Evolutionary conservation across 176 grass and related monocot genomes (phyloP).

Genomic region (Oropetium thomaeum): DNA sequence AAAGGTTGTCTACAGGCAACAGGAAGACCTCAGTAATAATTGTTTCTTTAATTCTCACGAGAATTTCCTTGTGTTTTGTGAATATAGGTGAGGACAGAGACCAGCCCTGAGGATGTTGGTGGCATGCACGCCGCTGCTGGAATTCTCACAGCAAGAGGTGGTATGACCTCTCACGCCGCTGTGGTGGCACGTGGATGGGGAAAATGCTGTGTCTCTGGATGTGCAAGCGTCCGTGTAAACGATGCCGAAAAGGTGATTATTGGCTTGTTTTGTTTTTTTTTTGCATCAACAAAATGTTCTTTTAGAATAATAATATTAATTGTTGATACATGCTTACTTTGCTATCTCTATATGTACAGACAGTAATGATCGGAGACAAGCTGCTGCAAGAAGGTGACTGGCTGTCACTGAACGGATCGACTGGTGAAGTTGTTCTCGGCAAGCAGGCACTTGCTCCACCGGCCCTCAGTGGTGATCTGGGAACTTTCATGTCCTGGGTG

Average conservation of each 20-base stretch:
- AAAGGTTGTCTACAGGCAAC: background rate
- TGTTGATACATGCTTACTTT: background rate
- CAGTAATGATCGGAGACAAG: constrained; percentile 55
- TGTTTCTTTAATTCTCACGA: background rate
- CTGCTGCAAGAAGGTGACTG: constrained; percentile 77
- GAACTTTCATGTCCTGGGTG: constrained; percentile 94
- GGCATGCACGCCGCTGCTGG: constrained; percentile 91
- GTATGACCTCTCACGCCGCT: constrained; percentile 98
- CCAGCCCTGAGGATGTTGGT: constrained; percentile 98
- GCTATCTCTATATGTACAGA: constrained; percentile 32
- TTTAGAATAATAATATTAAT: too few relatives aligned
- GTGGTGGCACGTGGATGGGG: constrained; percentile 97
- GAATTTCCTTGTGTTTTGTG: background rate
- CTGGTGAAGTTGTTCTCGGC: constrained; percentile 89
- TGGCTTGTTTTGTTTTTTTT: too few relatives aligned
- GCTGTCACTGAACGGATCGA: constrained; percentile 96
- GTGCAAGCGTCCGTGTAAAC: constrained; percentile 74
- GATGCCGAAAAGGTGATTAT: constrained; percentile 70
- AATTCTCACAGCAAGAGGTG: constrained; percentile 98
- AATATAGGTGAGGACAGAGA: constrained; percentile 92
- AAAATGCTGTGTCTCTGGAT: constrained; percentile 94
- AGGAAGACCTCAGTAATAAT: background rate
- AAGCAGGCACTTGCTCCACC: constrained; percentile 84
- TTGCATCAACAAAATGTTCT: constrained; percentile 23
- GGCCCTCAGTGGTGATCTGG: constrained; percentile 81